Conservation (phyloP, 2,329 filamentous ascomycete species). For the Teratosphaeria gauchensis region DNA sequence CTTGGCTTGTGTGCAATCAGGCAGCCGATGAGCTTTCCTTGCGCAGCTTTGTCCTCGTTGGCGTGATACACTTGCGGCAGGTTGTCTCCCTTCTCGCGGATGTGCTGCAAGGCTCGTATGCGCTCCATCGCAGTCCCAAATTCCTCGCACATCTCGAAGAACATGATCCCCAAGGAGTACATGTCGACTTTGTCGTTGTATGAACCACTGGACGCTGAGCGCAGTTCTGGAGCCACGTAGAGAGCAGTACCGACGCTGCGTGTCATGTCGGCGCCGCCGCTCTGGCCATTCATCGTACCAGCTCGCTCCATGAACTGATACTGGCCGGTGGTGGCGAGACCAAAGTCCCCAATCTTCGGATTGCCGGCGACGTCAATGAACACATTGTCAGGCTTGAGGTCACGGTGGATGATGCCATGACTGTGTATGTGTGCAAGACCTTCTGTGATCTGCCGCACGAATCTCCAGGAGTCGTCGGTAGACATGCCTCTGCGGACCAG, state of each 20-base stretch:
- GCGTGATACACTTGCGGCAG: constrained; percentile 65
- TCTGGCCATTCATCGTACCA: constrained; percentile 19
- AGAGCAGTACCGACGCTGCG: constrained; percentile 66
- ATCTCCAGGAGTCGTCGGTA: constrained; percentile 74
- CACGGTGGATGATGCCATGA: constrained; percentile 85
- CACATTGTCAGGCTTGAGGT: constrained; percentile 94
- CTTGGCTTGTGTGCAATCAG: constrained; percentile 75
- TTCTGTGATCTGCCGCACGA: constrained; percentile 85
- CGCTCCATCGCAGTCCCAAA: constrained; percentile 55
- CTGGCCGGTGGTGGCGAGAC: constrained; percentile 81
- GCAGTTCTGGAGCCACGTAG: constrained; percentile 88
- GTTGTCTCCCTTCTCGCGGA: constrained; percentile 57
- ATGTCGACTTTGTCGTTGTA: constrained; percentile 97
- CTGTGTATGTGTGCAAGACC: constrained; percentile 83
- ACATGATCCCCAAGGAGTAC: constrained; percentile 95
- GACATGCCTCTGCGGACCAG: constrained; percentile 68
- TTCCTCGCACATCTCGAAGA: constrained; percentile 87
- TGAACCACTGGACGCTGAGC: constrained; percentile 60
- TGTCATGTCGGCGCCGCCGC: constrained; percentile 51
- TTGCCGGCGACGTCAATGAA: constrained; percentile 88
- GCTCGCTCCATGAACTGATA: constrained; percentile 52
- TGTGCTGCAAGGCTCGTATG: constrained; percentile 54
- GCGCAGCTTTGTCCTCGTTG: constrained; percentile 54
- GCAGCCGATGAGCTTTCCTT: constrained; percentile 68
- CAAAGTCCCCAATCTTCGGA: constrained; percentile 94